A percentile compares a stretch with the other conserved stretches of the same genome.
Conservation (phyloP, 495 filamentous ascomycete genomes). For the Penicillium bialowiezense region DNA sequence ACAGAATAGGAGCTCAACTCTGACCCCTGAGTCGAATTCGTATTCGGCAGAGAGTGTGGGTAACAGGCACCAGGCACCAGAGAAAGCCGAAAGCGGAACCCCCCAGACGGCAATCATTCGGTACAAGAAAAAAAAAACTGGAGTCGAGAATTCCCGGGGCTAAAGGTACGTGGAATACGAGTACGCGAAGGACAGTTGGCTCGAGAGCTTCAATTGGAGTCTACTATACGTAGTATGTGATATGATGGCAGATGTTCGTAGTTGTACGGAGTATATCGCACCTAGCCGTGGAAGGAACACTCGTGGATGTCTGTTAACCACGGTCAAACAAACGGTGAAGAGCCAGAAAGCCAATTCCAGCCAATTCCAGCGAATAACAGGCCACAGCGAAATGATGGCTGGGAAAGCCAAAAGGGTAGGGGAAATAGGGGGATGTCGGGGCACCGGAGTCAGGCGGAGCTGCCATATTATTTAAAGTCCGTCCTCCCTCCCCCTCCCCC, state of each 20-base stretch:
- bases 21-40: neutral
- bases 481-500: constrained; percentile 11
- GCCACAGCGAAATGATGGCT: neutral
- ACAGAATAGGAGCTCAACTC: neutral
- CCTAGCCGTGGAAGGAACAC: too few species aligned
- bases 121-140: neutral
- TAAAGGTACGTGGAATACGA: too few species aligned
- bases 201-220: too few species aligned
- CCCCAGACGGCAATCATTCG: constrained; percentile 1
- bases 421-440: constrained; percentile 4
- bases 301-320: too few species aligned
- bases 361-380: neutral
- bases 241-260: neutral
- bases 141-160: neutral
- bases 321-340: neutral
- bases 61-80: constrained; percentile 1
- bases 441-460: constrained; percentile 9
- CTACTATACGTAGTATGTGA: neutral
- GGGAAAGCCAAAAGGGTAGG: neutral
- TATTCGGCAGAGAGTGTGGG: neutral
- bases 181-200: too few species aligned
- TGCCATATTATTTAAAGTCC: constrained; percentile 5
- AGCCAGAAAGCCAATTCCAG: neutral
- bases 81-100: constrained; percentile 3
- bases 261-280: neutral